phyloP scores from a whole-genome alignment of 2,329 filamentous ascomycete genomes.

The Fusarium clavum region DNA sequence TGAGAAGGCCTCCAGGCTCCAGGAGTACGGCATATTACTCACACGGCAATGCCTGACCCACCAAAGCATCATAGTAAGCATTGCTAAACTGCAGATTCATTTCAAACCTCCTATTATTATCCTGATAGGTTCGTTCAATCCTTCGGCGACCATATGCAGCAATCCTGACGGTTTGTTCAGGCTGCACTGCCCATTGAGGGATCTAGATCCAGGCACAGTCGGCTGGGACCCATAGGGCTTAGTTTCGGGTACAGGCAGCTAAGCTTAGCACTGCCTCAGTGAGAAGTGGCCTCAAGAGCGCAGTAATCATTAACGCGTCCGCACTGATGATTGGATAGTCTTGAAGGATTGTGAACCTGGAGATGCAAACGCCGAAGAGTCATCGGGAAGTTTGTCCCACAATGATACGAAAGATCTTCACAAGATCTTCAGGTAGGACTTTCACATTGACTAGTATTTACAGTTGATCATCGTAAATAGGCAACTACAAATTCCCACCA shows the following conservation, averaged over 20 bases:
- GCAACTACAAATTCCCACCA: constrained; percentile 38
- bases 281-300: neutral
- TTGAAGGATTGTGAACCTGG: neutral
- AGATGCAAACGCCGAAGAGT: neutral
- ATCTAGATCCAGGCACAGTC: constrained; percentile 20
- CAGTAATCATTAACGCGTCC: neutral
- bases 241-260: constrained; percentile 6
- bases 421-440: neutral
- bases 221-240: constrained; percentile 17
- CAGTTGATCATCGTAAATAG: neutral
- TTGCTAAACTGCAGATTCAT: neutral
- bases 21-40: constrained; percentile 29
- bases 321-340: neutral
- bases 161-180: neutral
- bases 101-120: no score
- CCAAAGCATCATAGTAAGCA: neutral
- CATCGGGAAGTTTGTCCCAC: neutral
- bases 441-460: neutral
- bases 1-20: neutral
- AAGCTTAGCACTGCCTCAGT: neutral
- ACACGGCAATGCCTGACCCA: constrained; percentile 19
- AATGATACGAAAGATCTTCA: neutral
- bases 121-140: constrained; percentile 1
- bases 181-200: constrained; percentile 19
- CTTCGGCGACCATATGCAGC: constrained; percentile 3